These are phyloP conservation scores for Coemansia sp. DNA, from an alignment of 192 early-diverging fungal species.

Conservation along the genomic window DNA sequence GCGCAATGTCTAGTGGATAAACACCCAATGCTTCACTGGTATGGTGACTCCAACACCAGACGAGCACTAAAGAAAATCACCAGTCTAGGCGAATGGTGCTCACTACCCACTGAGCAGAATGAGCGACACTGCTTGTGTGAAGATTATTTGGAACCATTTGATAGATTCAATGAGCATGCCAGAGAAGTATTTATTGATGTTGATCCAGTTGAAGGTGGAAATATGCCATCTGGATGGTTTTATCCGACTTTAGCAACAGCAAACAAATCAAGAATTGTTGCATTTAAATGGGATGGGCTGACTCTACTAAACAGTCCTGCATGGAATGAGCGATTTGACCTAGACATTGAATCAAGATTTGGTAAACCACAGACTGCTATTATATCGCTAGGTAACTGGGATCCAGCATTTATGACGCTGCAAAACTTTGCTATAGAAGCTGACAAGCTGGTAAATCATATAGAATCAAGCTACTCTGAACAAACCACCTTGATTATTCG, in stretches of 20 bases:
- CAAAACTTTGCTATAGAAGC: conserved; percentile 6
- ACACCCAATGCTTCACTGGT: conserved; percentile 48
- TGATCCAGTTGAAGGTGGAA: not conserved
- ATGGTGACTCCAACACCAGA: conserved; percentile 57
- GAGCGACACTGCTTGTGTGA: conserved; percentile 46
- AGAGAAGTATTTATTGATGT: conserved; percentile 2
- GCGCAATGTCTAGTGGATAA: conserved; percentile 31
- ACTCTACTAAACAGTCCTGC: not conserved
- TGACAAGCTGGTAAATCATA: conserved; percentile 3
- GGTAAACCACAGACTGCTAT: conserved; percentile 8
- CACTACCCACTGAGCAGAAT: conserved; percentile 1
- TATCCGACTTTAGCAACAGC: not conserved
- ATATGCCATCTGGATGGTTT: conserved; percentile 5
- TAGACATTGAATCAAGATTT: conserved; percentile 3
- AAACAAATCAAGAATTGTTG: conserved; percentile 3
- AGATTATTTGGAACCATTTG: conserved; percentile 35
- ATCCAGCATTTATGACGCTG: conserved; percentile 5
- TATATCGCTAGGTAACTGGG: conserved; percentile 14
- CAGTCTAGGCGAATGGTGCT: conserved; percentile 51
- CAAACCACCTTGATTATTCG: conserved; percentile 4
- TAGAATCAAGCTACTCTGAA: not conserved
- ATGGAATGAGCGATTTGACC: conserved; percentile 22
- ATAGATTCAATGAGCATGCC: conserved; percentile 4
- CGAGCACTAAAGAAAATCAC: conserved; percentile 52
- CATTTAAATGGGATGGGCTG: conserved; percentile 3